A percentile compares a stretch with the other conserved stretches of the same genome.
Evolutionary conservation across 2,329 filamentous ascomycete species (phyloP).

Genomic region (Claviceps lovelessii): DNA sequence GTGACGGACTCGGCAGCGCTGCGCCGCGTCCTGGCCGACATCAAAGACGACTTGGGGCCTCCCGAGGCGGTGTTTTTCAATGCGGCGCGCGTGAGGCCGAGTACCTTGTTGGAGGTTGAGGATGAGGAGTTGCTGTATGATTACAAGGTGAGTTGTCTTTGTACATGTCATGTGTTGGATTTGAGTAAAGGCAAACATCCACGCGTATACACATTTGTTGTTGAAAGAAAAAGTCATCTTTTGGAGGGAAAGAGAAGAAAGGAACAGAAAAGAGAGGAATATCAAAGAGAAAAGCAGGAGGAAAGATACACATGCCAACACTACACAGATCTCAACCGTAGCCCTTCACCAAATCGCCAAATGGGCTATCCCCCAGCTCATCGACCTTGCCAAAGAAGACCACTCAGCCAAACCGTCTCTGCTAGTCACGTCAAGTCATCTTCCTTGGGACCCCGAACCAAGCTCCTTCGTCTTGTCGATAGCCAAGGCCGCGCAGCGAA

Average conservation of each 20-base stretch:
- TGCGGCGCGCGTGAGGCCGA: slow-evolving; percentile 31
- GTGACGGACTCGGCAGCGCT: slow-evolving; percentile 20
- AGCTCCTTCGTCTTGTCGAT: slow-evolving; percentile 34
- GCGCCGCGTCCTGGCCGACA: background rate
- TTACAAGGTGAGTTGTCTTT: slow-evolving; percentile 25
- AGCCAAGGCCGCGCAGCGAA: slow-evolving; percentile 36
- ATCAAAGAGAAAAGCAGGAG: background rate
- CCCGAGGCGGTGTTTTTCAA: slow-evolving; percentile 38
- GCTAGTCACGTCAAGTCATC: slow-evolving; percentile 32
- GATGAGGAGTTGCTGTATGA: slow-evolving; percentile 33
- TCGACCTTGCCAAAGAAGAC: slow-evolving; percentile 18
- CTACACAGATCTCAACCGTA: slow-evolving; percentile 27
- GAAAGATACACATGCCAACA: background rate
- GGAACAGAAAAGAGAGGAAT: background rate
- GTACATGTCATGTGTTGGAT: background rate
- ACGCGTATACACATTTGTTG: too few relatives aligned
- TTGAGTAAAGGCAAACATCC: too few relatives aligned
- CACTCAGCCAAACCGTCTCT: slow-evolving; percentile 25
- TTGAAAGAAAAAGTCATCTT: too few relatives aligned
- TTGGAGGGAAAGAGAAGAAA: background rate
- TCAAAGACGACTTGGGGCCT: slow-evolving; percentile 19
- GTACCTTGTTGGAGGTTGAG: slow-evolving; percentile 25
- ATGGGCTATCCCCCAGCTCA: slow-evolving; percentile 29
- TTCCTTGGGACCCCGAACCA: slow-evolving; percentile 32
- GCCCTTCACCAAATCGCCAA: slow-evolving; percentile 32